Base-by-base conservation (phyloP, 1,284 basidiomycete species). In the Chalciporus sp. region DNA sequence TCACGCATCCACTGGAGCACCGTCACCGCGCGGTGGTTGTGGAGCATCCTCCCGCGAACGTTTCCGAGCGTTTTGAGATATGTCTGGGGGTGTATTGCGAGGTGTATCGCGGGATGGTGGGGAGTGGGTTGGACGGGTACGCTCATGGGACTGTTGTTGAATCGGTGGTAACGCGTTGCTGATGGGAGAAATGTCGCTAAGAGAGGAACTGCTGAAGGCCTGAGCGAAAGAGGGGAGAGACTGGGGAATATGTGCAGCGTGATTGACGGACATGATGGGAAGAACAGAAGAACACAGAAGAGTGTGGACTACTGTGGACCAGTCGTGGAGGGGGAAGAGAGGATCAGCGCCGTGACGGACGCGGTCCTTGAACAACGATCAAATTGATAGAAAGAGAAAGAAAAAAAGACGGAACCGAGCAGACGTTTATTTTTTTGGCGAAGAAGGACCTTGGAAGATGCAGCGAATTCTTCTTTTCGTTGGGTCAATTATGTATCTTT, bases 141-240 rank as follows among this genome's bases (percentile, higher is more conserved):
- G 63, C 49, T 73, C 67, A 48, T 66, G 64, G 20, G 69, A 59
- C 47, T 72, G 75, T 48, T 74, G 59, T 45, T 86, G 82, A 47
- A 88, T 85, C 47, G 86, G 86, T 16, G 86, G 85, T 10, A 88
- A 74, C 41, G 83, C 75, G 69, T 82, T 84, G 71, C 77, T 57
- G 54, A 74, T 67, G 51, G 72, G 68, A 1, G 77, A 62, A 26
- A 82, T 76, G 53, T 71, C 76, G 69, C 67, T 73, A 51, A 86
- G 71, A 11, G 82, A 81, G 2, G 79, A 76, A 52, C 62, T 72
- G 68, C 77, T 81, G 70, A 90, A 90, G 0, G 88, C 81, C 69
- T 86, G 84, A 2, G 85, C 83, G 67, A 90, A 90, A 42, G 88
- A 86, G 33, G 87, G 87, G 42, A 90, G 80, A n/a, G 85, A 84